Percentiles rank a stretch among this genome's conserved stretches.
Conservation (phyloP, 768 basidiomycete genomes). For the Calocera cornea region DNA sequence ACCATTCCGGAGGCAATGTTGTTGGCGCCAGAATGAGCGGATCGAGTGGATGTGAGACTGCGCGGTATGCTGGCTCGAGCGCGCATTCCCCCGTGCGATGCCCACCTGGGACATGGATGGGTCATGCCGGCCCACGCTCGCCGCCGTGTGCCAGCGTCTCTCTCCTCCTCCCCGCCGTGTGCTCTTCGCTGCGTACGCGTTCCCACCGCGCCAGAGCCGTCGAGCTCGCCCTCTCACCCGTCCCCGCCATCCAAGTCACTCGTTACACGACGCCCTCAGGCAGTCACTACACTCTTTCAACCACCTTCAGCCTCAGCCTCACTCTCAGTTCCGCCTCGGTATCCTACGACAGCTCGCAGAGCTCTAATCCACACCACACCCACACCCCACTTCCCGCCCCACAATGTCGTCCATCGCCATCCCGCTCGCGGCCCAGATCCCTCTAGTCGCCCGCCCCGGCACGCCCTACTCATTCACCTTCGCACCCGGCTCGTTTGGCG, state of each 20-base stretch:
- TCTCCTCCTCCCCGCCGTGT: background rate
- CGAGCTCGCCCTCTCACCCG: background rate
- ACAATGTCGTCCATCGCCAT: constrained; percentile 29
- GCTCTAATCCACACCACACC: background rate
- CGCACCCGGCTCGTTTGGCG: constrained; percentile 47
- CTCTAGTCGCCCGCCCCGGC: constrained; percentile 58
- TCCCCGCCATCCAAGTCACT: background rate
- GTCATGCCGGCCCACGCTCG: too few relatives aligned
- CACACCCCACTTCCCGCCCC: background rate
- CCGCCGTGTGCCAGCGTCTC: too few relatives aligned
- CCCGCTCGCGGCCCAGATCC: constrained; percentile 59
- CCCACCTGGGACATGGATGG: too few relatives aligned
- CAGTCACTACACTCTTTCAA: constrained; percentile 1
- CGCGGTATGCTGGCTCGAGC: background rate
- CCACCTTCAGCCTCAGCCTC: background rate
- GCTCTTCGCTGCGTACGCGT: constrained; percentile 1
- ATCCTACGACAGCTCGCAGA: background rate
- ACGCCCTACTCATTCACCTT: constrained; percentile 57
- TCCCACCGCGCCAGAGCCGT: background rate
- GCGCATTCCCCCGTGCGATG: background rate
- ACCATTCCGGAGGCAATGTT: background rate
- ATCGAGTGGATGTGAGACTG: background rate
- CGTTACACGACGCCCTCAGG: background rate
- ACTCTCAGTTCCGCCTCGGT: too few relatives aligned
- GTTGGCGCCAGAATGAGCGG: background rate